Evolutionary conservation across 192 early-diverging fungal genomes (phyloP).

Genomic region (Umbelopsis isabellina): DNA sequence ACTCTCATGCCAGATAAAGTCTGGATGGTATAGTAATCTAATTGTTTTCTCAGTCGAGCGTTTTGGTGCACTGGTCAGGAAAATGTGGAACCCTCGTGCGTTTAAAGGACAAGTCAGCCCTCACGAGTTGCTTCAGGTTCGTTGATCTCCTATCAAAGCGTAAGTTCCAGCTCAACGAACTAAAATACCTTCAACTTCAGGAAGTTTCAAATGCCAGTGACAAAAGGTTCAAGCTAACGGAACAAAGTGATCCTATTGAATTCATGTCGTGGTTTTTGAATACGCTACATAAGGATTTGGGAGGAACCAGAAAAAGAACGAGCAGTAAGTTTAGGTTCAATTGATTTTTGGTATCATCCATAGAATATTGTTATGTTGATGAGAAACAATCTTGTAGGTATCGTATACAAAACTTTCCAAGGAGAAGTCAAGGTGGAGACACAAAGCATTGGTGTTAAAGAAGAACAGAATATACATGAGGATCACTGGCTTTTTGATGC

Average conservation of each 20-base stretch:
- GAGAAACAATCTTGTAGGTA: slow-evolving; percentile 19
- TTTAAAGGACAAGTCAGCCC: slow-evolving; percentile 96
- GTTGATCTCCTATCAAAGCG: slow-evolving; percentile 1
- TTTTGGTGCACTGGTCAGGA: slow-evolving; percentile 79
- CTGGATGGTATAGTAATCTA: background rate
- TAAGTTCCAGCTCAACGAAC: background rate
- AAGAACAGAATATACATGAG: slow-evolving; percentile 41
- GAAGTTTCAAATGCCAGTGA: slow-evolving; percentile 85
- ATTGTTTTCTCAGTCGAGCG: slow-evolving; percentile 57
- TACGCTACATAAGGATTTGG: slow-evolving; percentile 82
- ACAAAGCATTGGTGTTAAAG: slow-evolving; percentile 59
- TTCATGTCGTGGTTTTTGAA: slow-evolving; percentile 94
- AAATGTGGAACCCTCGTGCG: slow-evolving; percentile 90
- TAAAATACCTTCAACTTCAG: slow-evolving; percentile 29
- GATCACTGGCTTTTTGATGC: slow-evolving; percentile 45
- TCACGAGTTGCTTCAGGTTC: slow-evolving; percentile 89
- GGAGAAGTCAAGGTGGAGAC: slow-evolving; percentile 80
- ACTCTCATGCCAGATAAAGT: background rate
- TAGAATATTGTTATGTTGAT: background rate
- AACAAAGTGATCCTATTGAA: slow-evolving; percentile 84
- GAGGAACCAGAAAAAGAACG: slow-evolving; percentile 72
- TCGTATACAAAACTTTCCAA: slow-evolving; percentile 84
- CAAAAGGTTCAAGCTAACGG: slow-evolving; percentile 76
- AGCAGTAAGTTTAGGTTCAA: slow-evolving; percentile 55
- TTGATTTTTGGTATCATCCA: background rate